Conservation (phyloP, 1,139 yeast species). For the Pichia terricola region DNA sequence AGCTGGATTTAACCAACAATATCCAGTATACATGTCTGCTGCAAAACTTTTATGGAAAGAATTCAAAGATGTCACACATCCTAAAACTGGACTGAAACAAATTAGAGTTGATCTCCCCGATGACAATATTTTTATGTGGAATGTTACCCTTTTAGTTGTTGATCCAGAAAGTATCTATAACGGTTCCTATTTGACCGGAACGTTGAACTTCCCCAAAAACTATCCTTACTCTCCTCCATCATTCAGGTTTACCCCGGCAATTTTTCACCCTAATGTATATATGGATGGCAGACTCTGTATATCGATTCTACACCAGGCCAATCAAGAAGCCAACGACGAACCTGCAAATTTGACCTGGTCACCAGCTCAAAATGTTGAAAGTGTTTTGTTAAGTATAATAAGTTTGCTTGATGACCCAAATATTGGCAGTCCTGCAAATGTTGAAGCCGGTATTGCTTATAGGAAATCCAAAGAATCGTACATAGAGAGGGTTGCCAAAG, state of each 20-base stretch:
- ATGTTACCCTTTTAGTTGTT: constrained; percentile 86
- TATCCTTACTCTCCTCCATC: constrained; percentile 94
- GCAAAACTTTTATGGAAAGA: constrained; percentile 79
- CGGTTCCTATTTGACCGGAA: constrained; percentile 92
- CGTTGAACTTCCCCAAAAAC: constrained; percentile 84
- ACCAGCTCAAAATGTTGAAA: constrained; percentile 92
- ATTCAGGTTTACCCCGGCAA: constrained; percentile 88
- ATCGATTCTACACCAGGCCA: constrained; percentile 70
- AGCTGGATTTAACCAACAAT: too few relatives aligned
- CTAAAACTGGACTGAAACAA: constrained; percentile 79
- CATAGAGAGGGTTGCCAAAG: constrained; percentile 67
- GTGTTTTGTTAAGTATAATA: constrained; percentile 81
- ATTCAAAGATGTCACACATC: constrained; percentile 87
- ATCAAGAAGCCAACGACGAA: constrained; percentile 82
- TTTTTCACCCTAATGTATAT: constrained; percentile 93
- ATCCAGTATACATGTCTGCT: constrained; percentile 49
- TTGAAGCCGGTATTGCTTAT: constrained; percentile 92
- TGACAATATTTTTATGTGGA: constrained; percentile 88
- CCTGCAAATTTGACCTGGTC: constrained; percentile 94
- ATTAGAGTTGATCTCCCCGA: constrained; percentile 85
- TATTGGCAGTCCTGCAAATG: constrained; percentile 82
- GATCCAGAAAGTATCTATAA: constrained; percentile 86
- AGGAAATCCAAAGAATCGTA: constrained; percentile 76
- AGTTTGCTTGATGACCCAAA: constrained; percentile 92
- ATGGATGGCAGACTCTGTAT: constrained; percentile 91